phyloP scores from a whole-genome alignment of 805 yeast species.

The Ogataea corticis region DNA sequence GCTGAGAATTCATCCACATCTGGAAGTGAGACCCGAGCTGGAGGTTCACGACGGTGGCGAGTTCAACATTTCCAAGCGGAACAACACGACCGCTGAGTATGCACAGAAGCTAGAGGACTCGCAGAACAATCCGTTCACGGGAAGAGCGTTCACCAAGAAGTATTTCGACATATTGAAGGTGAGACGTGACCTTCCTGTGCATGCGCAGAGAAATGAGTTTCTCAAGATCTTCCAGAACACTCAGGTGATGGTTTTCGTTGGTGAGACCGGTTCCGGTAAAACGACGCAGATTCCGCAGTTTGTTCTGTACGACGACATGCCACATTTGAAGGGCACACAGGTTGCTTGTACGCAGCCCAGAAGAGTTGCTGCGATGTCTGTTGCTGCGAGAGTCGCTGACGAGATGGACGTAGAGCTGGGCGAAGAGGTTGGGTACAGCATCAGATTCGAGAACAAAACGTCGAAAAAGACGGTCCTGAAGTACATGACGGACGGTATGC shows the following conservation, averaged over 20 bases:
- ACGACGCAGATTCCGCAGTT: slow-evolving; percentile 98
- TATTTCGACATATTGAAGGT: slow-evolving; percentile 76
- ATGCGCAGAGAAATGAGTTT: slow-evolving; percentile 89
- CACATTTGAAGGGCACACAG: slow-evolving; percentile 77
- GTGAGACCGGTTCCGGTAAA: slow-evolving; percentile 99
- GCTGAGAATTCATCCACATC: slow-evolving; percentile 49
- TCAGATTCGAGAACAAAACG: slow-evolving; percentile 91
- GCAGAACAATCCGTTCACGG: slow-evolving; percentile 76
- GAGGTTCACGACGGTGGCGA: slow-evolving; percentile 68
- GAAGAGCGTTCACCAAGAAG: slow-evolving; percentile 55
- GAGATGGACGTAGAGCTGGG: slow-evolving; percentile 95
- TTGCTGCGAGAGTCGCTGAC: slow-evolving; percentile 95
- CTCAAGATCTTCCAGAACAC: slow-evolving; percentile 77
- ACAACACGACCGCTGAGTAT: slow-evolving; percentile 63
- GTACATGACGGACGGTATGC: slow-evolving; percentile 99
- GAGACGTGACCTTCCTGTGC: slow-evolving; percentile 90
- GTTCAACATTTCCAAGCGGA: slow-evolving; percentile 54
- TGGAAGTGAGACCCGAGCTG: slow-evolving; percentile 35
- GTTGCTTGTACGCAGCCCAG: slow-evolving; percentile 97
- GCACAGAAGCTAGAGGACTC: slow-evolving; percentile 63
- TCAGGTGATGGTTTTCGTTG: slow-evolving; percentile 97
- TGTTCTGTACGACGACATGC: slow-evolving; percentile 88
- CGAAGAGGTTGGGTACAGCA: slow-evolving; percentile 91
- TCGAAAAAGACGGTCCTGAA: slow-evolving; percentile 77
- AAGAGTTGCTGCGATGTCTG: slow-evolving; percentile 99